Evolutionary conservation across 2,329 filamentous ascomycete genomes (phyloP).

Genomic region (Fusarium paranaense): DNA sequence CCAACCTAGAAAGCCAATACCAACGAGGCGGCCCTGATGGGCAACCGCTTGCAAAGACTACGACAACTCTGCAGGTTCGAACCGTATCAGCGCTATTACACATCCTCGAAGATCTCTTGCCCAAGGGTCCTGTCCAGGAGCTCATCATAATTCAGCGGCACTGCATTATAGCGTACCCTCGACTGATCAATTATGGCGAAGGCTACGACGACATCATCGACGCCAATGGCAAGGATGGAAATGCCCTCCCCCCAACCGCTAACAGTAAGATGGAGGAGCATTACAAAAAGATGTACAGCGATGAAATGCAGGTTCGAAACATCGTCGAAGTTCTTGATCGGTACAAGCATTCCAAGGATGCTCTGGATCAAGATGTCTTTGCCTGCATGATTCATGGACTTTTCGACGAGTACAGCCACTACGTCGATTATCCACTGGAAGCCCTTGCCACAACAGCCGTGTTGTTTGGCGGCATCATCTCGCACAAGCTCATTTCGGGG

Average conservation of each 20-base stretch:
- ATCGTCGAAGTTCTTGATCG: conserved; percentile 86
- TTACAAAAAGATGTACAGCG: conserved; percentile 97
- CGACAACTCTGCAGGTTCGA: conserved; percentile 83
- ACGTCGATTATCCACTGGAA: conserved; percentile 94
- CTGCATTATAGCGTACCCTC: conserved; percentile 92
- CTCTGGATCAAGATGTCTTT: conserved; percentile 92
- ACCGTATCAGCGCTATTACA: conserved; percentile 85
- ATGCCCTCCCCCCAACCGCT: conserved; percentile 80
- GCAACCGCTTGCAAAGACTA: conserved; percentile 67
- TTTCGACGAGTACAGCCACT: conserved; percentile 97
- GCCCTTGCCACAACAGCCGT: conserved; percentile 95
- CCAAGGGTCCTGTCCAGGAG: conserved; percentile 70
- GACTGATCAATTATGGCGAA: conserved; percentile 96
- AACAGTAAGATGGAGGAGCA: conserved; percentile 96
- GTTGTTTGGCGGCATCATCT: conserved; percentile 95
- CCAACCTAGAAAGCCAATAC: conserved; percentile 80
- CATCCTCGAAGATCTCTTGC: conserved; percentile 79
- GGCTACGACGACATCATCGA: conserved; percentile 94
- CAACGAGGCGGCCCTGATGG: conserved; percentile 75
- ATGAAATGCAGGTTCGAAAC: conserved; percentile 85
- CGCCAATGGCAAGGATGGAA: conserved; percentile 82
- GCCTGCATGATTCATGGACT: conserved; percentile 98
- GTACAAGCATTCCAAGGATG: conserved; percentile 88
- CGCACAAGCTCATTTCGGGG: conserved; percentile 89
- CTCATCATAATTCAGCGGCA: conserved; percentile 85